Evolutionary conservation across 1,139 yeast genomes (phyloP).

Genomic region (Hyphopichia buzzinii): DNA sequence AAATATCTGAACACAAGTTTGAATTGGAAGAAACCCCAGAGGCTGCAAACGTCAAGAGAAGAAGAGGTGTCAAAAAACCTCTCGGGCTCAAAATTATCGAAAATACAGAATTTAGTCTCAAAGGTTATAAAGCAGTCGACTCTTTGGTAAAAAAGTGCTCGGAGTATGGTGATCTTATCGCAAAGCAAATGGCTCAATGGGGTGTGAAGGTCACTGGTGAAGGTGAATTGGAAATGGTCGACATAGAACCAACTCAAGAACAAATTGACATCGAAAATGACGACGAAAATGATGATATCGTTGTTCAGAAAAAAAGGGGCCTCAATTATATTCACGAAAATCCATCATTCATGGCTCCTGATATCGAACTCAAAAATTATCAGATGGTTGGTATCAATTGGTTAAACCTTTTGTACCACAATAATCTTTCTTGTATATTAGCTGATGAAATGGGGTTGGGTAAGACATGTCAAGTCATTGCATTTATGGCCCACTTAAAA

Average conservation of each 20-base stretch:
- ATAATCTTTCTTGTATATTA: slow-evolving; percentile 81
- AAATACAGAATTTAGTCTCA: slow-evolving; percentile 62
- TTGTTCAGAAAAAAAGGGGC: slow-evolving; percentile 23
- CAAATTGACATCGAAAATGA: slow-evolving; percentile 27
- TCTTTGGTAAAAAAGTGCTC: slow-evolving; percentile 83
- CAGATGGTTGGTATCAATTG: slow-evolving; percentile 97
- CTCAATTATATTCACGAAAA: slow-evolving; percentile 61
- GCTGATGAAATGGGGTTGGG: slow-evolving; percentile 99
- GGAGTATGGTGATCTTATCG: slow-evolving; percentile 67
- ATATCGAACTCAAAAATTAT: slow-evolving; percentile 73
- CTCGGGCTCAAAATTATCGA: slow-evolving; percentile 78
- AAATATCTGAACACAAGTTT: slow-evolving; percentile 56
- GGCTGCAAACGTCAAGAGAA: slow-evolving; percentile 25
- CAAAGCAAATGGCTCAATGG: slow-evolving; percentile 78
- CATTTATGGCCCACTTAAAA: slow-evolving; percentile 85
- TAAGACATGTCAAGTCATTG: slow-evolving; percentile 91
- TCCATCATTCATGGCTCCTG: slow-evolving; percentile 64
- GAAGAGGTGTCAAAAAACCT: slow-evolving; percentile 48
- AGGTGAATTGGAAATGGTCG: slow-evolving; percentile 10
- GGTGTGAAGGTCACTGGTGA: slow-evolving; percentile 69
- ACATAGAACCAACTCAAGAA: slow-evolving; percentile 15
- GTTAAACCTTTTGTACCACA: slow-evolving; percentile 76
- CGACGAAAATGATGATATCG: slow-evolving; percentile 36
- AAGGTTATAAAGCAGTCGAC: slow-evolving; percentile 93
- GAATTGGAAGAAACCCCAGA: slow-evolving; percentile 19